Evolutionary conservation across 164 flowering plant species (phyloP).

Genomic region (Macadamia integrifolia): DNA sequence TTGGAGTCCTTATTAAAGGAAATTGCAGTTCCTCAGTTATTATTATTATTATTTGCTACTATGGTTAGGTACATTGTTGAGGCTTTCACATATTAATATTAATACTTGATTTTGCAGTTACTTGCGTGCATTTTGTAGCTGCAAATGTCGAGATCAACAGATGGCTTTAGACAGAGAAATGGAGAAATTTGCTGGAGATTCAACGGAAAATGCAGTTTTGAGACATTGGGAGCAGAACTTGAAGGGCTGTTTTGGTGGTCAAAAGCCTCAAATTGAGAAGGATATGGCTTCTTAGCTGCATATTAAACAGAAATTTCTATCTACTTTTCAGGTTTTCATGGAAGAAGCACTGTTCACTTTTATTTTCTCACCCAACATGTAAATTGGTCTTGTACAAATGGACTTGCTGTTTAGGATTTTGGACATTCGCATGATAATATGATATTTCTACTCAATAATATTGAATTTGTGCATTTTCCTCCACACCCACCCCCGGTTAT

Average conservation of each 20-base stretch:
- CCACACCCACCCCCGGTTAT: too few species aligned
- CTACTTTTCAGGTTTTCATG: neutral
- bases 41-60: too few species aligned
- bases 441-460: too few species aligned
- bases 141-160: slow-evolving; percentile 23
- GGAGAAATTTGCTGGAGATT: neutral
- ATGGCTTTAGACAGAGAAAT: slow-evolving; percentile 10
- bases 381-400: too few species aligned
- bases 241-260: neutral
- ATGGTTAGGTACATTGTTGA: too few species aligned
- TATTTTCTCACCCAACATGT: too few species aligned
- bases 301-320: neutral
- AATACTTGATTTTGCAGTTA: slow-evolving; percentile 15
- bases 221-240: neutral
- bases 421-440: too few species aligned
- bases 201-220: neutral
- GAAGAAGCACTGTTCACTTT: too few species aligned
- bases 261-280: neutral
- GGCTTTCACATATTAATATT: neutral
- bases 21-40: too few species aligned
- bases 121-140: slow-evolving; percentile 23
- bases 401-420: too few species aligned
- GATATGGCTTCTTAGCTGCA: neutral
- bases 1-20: too few species aligned
- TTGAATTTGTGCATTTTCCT: too few species aligned